Evolutionary conservation across 768 basidiomycete genomes (phyloP).

Genomic region (Tricholoma matsutake): DNA sequence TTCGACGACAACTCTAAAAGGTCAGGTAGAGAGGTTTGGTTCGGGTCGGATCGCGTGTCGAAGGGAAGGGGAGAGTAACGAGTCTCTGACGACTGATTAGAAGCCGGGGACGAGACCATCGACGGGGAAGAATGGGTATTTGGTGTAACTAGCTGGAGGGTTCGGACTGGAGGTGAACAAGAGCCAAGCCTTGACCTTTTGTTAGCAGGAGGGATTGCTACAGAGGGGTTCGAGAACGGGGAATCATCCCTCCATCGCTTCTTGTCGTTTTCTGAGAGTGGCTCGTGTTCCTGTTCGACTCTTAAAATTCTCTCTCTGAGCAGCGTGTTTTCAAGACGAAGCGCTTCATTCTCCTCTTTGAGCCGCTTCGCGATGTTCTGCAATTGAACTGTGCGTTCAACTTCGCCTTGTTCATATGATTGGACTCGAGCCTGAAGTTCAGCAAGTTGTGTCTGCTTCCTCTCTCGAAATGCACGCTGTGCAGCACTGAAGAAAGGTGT

Average conservation of each 20-base stretch:
- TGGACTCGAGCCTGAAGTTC: constrained; percentile 85
- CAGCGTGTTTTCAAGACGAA: constrained; percentile 62
- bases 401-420: constrained; percentile 87
- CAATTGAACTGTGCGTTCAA: constrained; percentile 81
- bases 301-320: constrained; percentile 51
- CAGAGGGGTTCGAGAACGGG: constrained; percentile 27
- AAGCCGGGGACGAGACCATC: constrained; percentile 50
- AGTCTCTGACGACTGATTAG: constrained; percentile 31
- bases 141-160: constrained; percentile 33
- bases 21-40: constrained; percentile 23
- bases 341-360: constrained; percentile 81
- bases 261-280: constrained; percentile 37
- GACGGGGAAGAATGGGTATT: constrained; percentile 44
- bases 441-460: constrained; percentile 84
- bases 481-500: constrained; percentile 55
- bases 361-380: constrained; percentile 80
- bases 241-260: constrained; percentile 61
- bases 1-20: constrained; percentile 30
- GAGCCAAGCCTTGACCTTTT: constrained; percentile 30
- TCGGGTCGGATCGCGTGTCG: constrained; percentile 28
- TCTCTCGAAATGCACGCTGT: constrained; percentile 86
- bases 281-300: constrained; percentile 37
- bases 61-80: constrained; percentile 32
- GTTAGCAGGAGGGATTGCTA: constrained; percentile 24
- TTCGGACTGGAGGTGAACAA: constrained; percentile 32